A percentile compares a stretch with the other conserved stretches of the same genome.
phyloP scores from a whole-genome alignment of 1,139 yeast genomes.

The Meyerozyma guilliermondii region DNA sequence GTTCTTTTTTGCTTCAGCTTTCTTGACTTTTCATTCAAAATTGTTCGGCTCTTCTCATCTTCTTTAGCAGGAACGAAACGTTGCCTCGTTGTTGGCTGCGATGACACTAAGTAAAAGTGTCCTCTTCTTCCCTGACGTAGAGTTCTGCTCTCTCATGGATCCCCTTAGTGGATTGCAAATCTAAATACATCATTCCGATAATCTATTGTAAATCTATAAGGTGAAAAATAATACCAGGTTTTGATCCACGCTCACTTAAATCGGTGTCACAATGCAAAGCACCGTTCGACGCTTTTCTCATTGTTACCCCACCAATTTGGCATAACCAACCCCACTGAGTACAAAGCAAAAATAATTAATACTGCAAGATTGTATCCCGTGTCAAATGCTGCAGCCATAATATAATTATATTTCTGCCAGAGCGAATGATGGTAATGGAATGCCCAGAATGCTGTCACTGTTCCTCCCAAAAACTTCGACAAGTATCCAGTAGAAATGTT shows the following conservation, averaged over 20 bases:
- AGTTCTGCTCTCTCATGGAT: too few relatives aligned
- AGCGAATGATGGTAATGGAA: constrained; percentile 28
- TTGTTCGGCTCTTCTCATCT: too few relatives aligned
- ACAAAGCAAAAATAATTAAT: constrained; percentile 30
- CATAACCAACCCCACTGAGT: constrained; percentile 29
- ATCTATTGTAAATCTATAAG: too few relatives aligned
- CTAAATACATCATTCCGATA: too few relatives aligned
- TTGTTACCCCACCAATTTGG: constrained; percentile 51
- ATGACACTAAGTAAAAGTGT: too few relatives aligned
- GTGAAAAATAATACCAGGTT: too few relatives aligned
- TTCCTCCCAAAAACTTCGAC: constrained; percentile 43
- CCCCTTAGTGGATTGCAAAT: too few relatives aligned
- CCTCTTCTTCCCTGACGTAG: too few relatives aligned
- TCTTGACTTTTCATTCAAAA: too few relatives aligned
- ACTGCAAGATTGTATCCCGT: constrained; percentile 44
- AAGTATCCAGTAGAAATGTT: constrained; percentile 47
- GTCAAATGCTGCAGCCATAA: constrained; percentile 46
- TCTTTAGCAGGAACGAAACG: too few relatives aligned
- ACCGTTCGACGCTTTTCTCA: constrained; percentile 35
- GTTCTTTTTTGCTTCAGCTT: too few relatives aligned
- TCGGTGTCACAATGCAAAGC: constrained; percentile 23
- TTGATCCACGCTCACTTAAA: background rate
- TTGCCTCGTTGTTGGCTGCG: too few relatives aligned
- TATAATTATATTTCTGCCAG: constrained; percentile 42
- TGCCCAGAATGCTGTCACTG: constrained; percentile 42